Evolutionary conservation across 1,139 yeast genomes (phyloP).

Genomic region (Williopsis jadinii): DNA sequence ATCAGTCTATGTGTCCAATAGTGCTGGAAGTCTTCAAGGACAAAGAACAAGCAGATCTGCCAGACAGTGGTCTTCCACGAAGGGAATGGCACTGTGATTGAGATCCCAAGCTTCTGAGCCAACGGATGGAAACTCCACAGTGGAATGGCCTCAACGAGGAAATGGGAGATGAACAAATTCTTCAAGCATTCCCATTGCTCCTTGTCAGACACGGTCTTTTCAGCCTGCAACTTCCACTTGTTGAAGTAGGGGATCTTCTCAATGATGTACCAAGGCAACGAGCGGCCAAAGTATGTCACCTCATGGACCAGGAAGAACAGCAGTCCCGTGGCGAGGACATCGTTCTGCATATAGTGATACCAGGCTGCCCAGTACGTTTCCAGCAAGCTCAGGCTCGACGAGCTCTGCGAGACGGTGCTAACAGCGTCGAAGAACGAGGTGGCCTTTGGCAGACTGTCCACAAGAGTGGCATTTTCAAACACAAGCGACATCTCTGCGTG

Average conservation of each 20-base stretch:
- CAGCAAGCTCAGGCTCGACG: slow-evolving; percentile 33
- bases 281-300: slow-evolving; percentile 74
- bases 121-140: slow-evolving; percentile 95
- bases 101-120: slow-evolving; percentile 69
- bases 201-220: slow-evolving; percentile 63
- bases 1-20: slow-evolving; percentile 88
- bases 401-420: slow-evolving; percentile 5
- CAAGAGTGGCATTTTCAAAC: slow-evolving; percentile 10
- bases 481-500: slow-evolving; percentile 10
- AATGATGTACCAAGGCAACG: slow-evolving; percentile 77
- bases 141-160: slow-evolving; percentile 88
- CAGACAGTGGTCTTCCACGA: slow-evolving; percentile 42
- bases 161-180: slow-evolving; percentile 76
- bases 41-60: slow-evolving; percentile 71
- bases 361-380: slow-evolving; percentile 77
- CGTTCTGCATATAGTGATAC: slow-evolving; percentile 69
- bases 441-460: slow-evolving; percentile 8
- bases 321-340: slow-evolving; percentile 76
- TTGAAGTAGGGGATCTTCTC: slow-evolving; percentile 72
- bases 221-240: slow-evolving; percentile 75
- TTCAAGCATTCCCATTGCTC: slow-evolving; percentile 93
- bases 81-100: slow-evolving; percentile 82
- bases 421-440: slow-evolving; percentile 9
- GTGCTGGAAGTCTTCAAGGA: slow-evolving; percentile 92
- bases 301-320: slow-evolving; percentile 72